These are phyloP conservation scores for Fusarium zealandicum DNA, from an alignment of 2,329 filamentous ascomycete species.

Conservation along the genomic window DNA sequence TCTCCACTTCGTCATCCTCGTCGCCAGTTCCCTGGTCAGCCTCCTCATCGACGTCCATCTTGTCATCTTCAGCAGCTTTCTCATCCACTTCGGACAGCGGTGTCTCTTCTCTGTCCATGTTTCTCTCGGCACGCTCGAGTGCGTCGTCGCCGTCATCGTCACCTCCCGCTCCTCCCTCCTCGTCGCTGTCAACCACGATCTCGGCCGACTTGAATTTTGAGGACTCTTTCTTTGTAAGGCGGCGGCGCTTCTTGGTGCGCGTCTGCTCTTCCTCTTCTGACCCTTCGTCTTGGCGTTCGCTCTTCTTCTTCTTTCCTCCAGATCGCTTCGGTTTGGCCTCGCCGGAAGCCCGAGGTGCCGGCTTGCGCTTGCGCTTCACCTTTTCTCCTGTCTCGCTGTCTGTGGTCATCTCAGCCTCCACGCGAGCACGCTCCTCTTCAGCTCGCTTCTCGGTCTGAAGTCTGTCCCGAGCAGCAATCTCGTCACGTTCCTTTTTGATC, in stretches of 20 bases:
- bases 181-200: conserved; percentile 80
- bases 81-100: conserved; percentile 49
- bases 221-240: conserved; percentile 57
- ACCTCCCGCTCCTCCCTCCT: conserved; percentile 53
- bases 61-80: conserved; percentile 50
- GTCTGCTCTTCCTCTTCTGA: conserved; percentile 51
- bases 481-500: conserved; percentile 84
- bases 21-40: conserved; percentile 49
- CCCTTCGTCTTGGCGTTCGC: conserved; percentile 51
- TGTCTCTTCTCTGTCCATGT: conserved; percentile 48
- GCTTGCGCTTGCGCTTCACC: conserved; percentile 78
- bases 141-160: conserved; percentile 52
- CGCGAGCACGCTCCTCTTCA: conserved; percentile 44
- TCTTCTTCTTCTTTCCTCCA: conserved; percentile 57
- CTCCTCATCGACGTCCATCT: conserved; percentile 61
- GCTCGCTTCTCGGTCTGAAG: conserved; percentile 71
- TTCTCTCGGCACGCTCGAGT: conserved; percentile 56
- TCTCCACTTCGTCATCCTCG: conserved; percentile 60
- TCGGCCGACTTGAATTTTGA: conserved; percentile 86
- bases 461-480: conserved; percentile 79
- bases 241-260: conserved; percentile 68
- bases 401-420: conserved; percentile 79
- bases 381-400: conserved; percentile 84
- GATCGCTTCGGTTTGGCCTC: conserved; percentile 56
- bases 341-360: conserved; percentile 48